Evolutionary conservation across 768 basidiomycete genomes (phyloP).

Genomic region (Crepidotus variabilis): DNA sequence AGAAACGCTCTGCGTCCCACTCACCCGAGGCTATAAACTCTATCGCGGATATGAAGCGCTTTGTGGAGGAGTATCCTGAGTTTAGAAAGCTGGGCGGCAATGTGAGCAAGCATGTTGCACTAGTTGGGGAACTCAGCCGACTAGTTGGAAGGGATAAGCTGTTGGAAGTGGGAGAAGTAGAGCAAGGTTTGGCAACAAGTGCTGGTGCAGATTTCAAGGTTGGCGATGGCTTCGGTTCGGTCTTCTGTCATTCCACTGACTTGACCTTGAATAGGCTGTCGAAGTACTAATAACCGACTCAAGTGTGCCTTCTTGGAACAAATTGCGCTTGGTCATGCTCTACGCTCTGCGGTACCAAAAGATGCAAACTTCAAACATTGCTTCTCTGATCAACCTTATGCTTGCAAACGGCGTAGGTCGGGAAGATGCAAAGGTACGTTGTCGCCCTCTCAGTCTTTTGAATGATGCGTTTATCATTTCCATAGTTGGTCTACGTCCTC

Average conservation of each 20-base stretch:
- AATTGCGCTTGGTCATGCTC: conserved; percentile 85
- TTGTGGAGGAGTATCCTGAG: conserved; percentile 98
- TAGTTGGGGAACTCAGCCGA: conserved; percentile 94
- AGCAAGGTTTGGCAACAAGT: conserved; percentile 92
- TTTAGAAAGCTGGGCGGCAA: conserved; percentile 96
- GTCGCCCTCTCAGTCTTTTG: conserved; percentile 7
- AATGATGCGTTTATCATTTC: conserved; percentile 10
- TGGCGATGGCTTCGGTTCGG: conserved; percentile 12
- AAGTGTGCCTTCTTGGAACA: conserved; percentile 70
- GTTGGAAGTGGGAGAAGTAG: conserved; percentile 88
- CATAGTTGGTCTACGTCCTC: conserved; percentile 87
- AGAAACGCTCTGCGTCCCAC: conserved; percentile 74
- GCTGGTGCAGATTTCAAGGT: conserved; percentile 89
- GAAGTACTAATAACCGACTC: conserved; percentile 72
- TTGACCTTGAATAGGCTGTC: conserved; percentile 53
- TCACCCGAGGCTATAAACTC: conserved; percentile 85
- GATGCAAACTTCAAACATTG: conserved; percentile 76
- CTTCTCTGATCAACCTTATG: conserved; percentile 69
- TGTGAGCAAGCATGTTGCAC: conserved; percentile 96
- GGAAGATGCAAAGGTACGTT: conserved; percentile 69
- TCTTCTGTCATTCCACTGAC: background rate
- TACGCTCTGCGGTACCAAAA: conserved; percentile 96
- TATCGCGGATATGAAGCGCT: conserved; percentile 93
- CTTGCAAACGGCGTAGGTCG: conserved; percentile 71
- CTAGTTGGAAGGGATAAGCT: conserved; percentile 84